These are phyloP conservation scores for Tylopilus intermedius DNA, from an alignment of 768 basidiomycete genomes.

Conservation along the genomic window DNA sequence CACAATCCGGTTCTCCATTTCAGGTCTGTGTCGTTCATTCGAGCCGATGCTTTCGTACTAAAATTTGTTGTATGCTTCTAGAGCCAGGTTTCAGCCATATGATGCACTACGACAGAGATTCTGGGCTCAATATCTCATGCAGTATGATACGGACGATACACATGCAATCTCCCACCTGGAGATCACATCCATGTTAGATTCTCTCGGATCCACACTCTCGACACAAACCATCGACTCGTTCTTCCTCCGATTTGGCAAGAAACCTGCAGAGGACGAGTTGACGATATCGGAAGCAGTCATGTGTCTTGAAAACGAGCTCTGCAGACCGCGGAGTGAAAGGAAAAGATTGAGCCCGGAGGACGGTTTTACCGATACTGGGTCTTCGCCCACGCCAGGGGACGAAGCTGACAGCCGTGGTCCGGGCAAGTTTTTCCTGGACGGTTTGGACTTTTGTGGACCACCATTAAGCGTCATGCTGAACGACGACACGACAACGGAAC, in stretches of 20 bases:
- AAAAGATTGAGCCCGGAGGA: conserved; percentile 52
- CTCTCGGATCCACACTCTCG: conserved; percentile 89
- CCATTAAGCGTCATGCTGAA: conserved; percentile 25
- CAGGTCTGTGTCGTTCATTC: conserved; percentile 36
- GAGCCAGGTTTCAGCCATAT: conserved; percentile 95
- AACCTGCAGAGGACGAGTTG: conserved; percentile 62
- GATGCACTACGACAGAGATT: conserved; percentile 84
- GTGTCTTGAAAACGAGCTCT: conserved; percentile 82
- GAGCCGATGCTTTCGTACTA: not conserved
- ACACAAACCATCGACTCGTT: conserved; percentile 73
- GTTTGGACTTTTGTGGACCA: conserved; percentile 62
- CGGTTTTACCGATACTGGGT: conserved; percentile 41
- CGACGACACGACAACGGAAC: conserved; percentile 25
- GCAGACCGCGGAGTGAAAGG: conserved; percentile 67
- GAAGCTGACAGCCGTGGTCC: conserved; percentile 17
- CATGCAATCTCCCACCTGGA: conserved; percentile 73
- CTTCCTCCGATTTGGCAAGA: conserved; percentile 67
- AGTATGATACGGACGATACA: conserved; percentile 88
- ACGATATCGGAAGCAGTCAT: conserved; percentile 74
- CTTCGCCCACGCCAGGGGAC: conserved; percentile 51
- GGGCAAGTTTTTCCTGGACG: conserved; percentile 45
- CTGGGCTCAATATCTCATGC: conserved; percentile 83
- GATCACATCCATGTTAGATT: conserved; percentile 92
- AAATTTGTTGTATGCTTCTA: conserved; percentile 24
- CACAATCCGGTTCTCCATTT: conserved; percentile 66